Conservation (phyloP, 179 eudicot species). For the Beta corolliflora region DNA sequence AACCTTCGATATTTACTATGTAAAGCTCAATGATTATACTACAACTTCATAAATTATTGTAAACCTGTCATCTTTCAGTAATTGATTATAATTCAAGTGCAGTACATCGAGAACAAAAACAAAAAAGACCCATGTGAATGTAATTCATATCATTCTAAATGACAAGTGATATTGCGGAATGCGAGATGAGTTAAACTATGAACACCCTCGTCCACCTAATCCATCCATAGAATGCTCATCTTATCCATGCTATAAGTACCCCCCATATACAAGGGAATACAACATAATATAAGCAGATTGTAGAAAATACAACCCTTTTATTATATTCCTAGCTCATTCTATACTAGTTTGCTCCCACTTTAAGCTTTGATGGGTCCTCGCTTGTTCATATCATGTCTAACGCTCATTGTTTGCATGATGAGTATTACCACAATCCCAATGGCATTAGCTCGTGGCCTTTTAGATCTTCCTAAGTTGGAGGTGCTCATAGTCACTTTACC, state of each 20-base stretch:
- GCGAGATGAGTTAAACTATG: background rate
- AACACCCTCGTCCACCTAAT: background rate
- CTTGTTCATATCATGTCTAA: background rate
- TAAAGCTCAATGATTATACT: background rate
- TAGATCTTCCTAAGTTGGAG: too few species aligned
- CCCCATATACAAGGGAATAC: background rate
- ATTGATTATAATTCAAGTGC: background rate
- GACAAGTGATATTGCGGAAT: background rate
- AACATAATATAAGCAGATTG: background rate
- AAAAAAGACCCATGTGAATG: background rate
- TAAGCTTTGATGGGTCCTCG: background rate
- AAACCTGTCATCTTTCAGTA: background rate
- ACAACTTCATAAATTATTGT: background rate
- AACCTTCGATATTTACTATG: background rate
- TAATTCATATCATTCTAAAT: background rate
- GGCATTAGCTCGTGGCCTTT: conserved; percentile 16
- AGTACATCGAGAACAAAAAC: background rate
- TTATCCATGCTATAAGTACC: background rate
- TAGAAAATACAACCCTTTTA: conserved; percentile 4
- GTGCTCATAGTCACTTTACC: too few species aligned
- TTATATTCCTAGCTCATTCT: background rate
- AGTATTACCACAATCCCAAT: background rate
- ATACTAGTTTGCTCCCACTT: background rate
- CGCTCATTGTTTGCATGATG: background rate
- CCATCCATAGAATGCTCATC: background rate